Evolutionary conservation across 106 monocot species (phyloP), one percentile per base, ranked within the genome.

Genomic region (Amphibolis antarctica): DNA sequence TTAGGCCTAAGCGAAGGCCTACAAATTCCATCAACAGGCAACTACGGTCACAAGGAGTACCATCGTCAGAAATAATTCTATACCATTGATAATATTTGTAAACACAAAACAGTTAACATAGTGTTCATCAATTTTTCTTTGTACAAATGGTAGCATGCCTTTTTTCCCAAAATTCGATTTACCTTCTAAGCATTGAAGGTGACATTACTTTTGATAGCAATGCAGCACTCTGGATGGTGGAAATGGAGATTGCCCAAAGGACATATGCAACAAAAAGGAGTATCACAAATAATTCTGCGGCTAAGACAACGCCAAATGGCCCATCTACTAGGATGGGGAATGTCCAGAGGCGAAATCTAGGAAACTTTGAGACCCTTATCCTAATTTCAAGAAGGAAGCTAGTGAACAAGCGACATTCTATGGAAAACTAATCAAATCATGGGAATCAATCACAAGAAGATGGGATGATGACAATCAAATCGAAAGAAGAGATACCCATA

Each of bases 291-390:
- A 88, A 59, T 60, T 93, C 93, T 60, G 78, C 74, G 12, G 88
- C 93, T 21, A 82, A 88, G 58, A 93, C 82, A 46, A 93, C 88
- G 27, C 93, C 93, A 71, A 93, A 88, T 12, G 88, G 85, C 29
- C 93, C 93, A 46, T 85, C 88, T 7, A 81, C 76, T 24, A 88
- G 66, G 6, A 93, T 69, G 48, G 93, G 93, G 67, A 88, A 88
- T 27, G 93, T 93, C 93, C 85, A 80, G 24, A 93, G 62, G 7
- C 78, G 75, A 68, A 78, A 78, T 50, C 71, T 70, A 10, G 85
- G 78, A 36, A 71, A 77, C n/a, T 68, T 83, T 24, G 27, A 4
- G 27, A 59, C 67, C 73, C 71, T 79, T 61, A 61, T 83, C 78
- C 92, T 88, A 74, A 12, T 49, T 49, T 10, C 3, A 15, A 14